Conservation (phyloP, 371 early-diverging fungal genomes). For the Circinella umbellata region DNA sequence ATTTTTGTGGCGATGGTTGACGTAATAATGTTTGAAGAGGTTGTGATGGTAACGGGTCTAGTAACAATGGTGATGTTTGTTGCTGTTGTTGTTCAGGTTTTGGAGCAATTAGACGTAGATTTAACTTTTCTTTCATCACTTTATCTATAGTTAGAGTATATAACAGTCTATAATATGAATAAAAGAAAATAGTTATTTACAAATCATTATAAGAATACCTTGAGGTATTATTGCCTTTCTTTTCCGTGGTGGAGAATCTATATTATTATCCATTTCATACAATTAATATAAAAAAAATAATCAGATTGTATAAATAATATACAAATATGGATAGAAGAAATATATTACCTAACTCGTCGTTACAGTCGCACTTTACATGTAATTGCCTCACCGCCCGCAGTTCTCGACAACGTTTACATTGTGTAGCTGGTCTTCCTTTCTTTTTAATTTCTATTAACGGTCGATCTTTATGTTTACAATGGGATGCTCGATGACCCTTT, state of each 20-base stretch:
- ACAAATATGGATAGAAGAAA: not conserved
- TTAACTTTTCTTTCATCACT: slow-evolving; percentile 10
- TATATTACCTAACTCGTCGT: slow-evolving; percentile 27
- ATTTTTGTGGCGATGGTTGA: not conserved
- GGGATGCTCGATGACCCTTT: slow-evolving; percentile 68
- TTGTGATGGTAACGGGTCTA: not conserved
- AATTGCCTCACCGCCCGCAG: slow-evolving; percentile 73
- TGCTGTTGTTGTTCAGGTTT: slow-evolving; percentile 15
- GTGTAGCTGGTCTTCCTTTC: slow-evolving; percentile 84
- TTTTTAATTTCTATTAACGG: slow-evolving; percentile 69
- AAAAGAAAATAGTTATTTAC: no score
- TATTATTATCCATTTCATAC: not conserved
- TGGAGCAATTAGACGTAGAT: slow-evolving; percentile 25
- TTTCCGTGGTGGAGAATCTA: not conserved
- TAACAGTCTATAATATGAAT: not conserved
- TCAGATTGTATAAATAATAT: not conserved
- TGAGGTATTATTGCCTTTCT: not conserved
- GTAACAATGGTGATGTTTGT: not conserved
- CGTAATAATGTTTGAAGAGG: no score
- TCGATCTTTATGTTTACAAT: slow-evolving; percentile 66
- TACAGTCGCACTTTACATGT: slow-evolving; percentile 77
- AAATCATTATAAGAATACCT: not conserved
- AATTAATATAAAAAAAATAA: not conserved
- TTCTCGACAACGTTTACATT: slow-evolving; percentile 77
- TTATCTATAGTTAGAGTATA: not conserved